Percentiles rank a stretch among this genome's conserved stretches.
phyloP scores from a whole-genome alignment of 140 eudicot genomes.

The Anethum foeniculum region DNA sequence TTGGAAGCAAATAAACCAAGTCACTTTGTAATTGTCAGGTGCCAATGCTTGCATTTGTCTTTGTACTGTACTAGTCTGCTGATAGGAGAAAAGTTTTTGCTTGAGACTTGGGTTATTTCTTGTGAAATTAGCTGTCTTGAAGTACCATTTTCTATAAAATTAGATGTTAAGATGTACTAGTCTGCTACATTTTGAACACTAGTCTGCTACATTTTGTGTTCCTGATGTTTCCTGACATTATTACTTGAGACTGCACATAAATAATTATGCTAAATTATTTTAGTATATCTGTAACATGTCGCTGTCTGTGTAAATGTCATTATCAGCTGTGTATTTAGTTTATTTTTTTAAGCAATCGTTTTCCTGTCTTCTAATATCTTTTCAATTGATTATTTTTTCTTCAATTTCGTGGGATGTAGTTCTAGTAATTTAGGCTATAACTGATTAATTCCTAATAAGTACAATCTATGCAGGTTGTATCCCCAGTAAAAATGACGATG shows the following conservation, averaged over 20 bases:
- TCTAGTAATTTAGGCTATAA: neutral
- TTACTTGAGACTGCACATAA: neutral
- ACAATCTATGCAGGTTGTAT: constrained; percentile 53
- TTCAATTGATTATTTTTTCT: neutral
- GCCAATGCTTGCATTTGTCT: neutral
- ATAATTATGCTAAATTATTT: neutral
- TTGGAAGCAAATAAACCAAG: neutral
- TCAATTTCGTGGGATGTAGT: neutral
- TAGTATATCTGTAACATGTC: neutral
- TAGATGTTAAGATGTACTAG: neutral
- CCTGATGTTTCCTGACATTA: neutral
- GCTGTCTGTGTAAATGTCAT: neutral
- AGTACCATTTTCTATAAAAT: neutral
- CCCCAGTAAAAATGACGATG: constrained; percentile 94
- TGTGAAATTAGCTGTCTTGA: neutral
- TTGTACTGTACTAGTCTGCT: neutral
- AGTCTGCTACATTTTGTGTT: neutral
- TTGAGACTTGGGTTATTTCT: neutral
- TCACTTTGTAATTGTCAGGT: neutral
- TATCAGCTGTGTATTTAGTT: neutral
- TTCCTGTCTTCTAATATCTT: neutral
- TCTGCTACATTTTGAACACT: neutral
- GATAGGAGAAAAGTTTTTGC: neutral
- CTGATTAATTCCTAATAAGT: neutral
- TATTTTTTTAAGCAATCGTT: neutral